These are phyloP conservation scores for Vinca major DNA, from an alignment of 305 asterid genomes.

Conservation along the genomic window DNA sequence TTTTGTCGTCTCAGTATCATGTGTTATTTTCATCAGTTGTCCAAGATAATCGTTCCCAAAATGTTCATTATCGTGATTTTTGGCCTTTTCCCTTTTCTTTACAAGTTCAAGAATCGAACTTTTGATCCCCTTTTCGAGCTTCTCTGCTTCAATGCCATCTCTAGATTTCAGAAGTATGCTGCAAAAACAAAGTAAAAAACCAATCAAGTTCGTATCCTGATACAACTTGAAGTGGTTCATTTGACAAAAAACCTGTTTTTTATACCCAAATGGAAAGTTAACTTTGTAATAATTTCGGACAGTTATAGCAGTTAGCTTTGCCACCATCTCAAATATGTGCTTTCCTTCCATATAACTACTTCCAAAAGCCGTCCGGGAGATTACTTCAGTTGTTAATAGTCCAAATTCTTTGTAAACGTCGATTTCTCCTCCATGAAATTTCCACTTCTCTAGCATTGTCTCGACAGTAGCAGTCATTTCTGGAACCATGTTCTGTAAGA, in stretches of 20 bases:
- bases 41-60: constrained; percentile 40
- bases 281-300: constrained; percentile 36
- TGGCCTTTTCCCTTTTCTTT: constrained; percentile 26
- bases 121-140: constrained; percentile 41
- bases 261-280: constrained; percentile 20
- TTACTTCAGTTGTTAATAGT: constrained; percentile 51
- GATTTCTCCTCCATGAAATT: constrained; percentile 33
- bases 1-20: constrained; percentile 19
- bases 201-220: not conserved
- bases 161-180: constrained; percentile 32
- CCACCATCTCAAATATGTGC: constrained; percentile 54
- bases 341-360: constrained; percentile 68
- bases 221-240: no score
- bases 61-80: not conserved
- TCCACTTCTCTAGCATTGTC: constrained; percentile 58
- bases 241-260: not conserved
- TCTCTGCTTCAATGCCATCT: constrained; percentile 51
- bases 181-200: constrained; percentile 4
- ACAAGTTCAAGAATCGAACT: constrained; percentile 33
- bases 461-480: constrained; percentile 50
- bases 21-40: constrained; percentile 29
- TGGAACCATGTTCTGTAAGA: constrained; percentile 45
- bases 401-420: constrained; percentile 58
- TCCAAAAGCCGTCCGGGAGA: constrained; percentile 71
- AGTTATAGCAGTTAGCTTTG: constrained; percentile 31